Conservation (phyloP, 306 rosid species). For the Medicago lupulina region DNA sequence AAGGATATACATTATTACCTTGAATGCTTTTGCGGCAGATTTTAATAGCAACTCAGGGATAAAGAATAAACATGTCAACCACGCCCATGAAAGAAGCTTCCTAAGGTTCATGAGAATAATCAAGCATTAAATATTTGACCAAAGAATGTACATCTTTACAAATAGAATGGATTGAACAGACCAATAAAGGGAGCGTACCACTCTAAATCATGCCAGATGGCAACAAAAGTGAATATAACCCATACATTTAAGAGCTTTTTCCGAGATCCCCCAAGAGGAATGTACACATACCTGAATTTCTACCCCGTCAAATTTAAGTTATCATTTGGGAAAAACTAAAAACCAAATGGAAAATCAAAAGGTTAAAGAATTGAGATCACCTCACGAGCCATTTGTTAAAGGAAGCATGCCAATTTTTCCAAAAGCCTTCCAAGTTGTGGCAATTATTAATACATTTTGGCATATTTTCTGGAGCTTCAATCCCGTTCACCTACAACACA, state of each 20-base stretch:
- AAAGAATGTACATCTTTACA: constrained; percentile 37
- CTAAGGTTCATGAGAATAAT: constrained; percentile 55
- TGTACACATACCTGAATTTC: constrained; percentile 83
- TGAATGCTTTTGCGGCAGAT: constrained; percentile 72
- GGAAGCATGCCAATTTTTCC: constrained; percentile 99
- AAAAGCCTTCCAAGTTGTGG: constrained; percentile 83
- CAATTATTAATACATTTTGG: constrained; percentile 93
- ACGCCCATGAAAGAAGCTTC: constrained; percentile 98
- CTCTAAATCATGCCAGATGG: constrained; percentile 95
- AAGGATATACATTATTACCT: constrained; percentile 57
- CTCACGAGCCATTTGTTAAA: constrained; percentile 99
- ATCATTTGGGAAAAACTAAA: constrained; percentile 29
- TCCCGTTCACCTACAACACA: constrained; percentile 75
- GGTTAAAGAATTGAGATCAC: constrained; percentile 51
- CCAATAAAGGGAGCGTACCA: constrained; percentile 64
- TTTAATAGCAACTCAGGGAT: constrained; percentile 82
- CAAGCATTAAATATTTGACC: constrained; percentile 33
- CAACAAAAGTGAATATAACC: constrained; percentile 93
- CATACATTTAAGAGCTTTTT: constrained; percentile 83
- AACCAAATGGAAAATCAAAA: constrained; percentile 23
- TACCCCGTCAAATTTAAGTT: constrained; percentile 31
- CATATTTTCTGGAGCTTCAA: constrained; percentile 95
- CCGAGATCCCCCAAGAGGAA: constrained; percentile 88
- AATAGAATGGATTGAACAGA: constrained; percentile 36
- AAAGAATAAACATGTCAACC: constrained; percentile 94